phyloP scores from a whole-genome alignment of 305 asterid genomes.

The Solanum hybrid region DNA sequence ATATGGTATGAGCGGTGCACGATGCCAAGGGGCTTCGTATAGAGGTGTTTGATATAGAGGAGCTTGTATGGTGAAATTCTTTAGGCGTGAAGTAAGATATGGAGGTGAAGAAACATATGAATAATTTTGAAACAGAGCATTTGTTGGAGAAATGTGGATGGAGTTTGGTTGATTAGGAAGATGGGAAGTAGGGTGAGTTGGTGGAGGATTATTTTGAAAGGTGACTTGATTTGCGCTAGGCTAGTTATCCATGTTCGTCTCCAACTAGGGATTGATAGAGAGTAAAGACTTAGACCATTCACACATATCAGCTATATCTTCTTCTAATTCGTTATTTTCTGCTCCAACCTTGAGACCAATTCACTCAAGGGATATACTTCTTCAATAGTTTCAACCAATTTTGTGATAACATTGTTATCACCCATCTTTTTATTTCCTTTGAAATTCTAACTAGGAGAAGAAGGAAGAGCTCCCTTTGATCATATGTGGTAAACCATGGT shows the following conservation, averaged over 20 bases:
- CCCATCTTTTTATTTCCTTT: neutral
- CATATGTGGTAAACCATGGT: neutral
- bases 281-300: neutral
- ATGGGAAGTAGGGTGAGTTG: neutral
- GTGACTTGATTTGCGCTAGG: no score
- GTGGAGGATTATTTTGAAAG: neutral
- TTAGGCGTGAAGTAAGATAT: neutral
- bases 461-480: neutral
- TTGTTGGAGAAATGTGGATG: neutral
- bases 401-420: no score
- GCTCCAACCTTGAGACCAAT: neutral
- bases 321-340: neutral
- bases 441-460: accelerated
- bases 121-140: neutral
- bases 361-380: neutral
- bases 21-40: neutral
- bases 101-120: neutral
- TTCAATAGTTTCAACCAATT: neutral
- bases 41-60: no score
- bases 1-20: neutral
- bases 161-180: neutral
- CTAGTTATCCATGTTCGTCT: neutral
- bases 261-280: neutral
- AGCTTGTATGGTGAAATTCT: neutral
- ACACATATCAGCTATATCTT: neutral